Base-by-base conservation (phyloP, 768 basidiomycete species). In the Crassisporium funariophilum region DNA sequence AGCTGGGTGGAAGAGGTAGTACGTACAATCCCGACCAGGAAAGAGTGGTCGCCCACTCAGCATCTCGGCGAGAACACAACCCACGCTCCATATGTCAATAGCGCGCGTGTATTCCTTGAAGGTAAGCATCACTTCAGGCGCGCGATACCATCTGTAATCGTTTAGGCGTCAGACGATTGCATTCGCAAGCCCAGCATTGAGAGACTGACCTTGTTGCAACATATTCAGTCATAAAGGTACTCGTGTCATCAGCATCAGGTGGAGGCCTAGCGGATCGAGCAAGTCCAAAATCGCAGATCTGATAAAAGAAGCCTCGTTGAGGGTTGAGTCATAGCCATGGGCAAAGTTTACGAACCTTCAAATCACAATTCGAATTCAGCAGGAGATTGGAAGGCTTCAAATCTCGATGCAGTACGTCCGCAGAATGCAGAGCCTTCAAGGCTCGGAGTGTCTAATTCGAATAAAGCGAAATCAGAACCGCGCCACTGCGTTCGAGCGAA, bases 101-200 rank as follows among this genome's bases (percentile, higher is more conserved):
- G 87, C 87, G 24, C 81, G 80, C 4, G 92, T 94, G 64, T 98
- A 98, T 72, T 95, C 86, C 61, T 95, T 93, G 75, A 97, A 98
- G 0, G 92, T 95, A 25, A 98, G 78, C 95, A 98, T 98, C 51
- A 98, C 91, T 65, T 98, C 95, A 0, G 95, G 95, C 0, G 95
- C 95, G 22, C 95, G 84, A 64, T 98, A 98, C 95, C 95, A 98
- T 60, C 92, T 85, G 36, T 12, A 33, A 31, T 31, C 15, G 40
- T 41, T 49, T 8, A 16, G 19, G n/a, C 15, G 29, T 31, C 31
- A 15, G 35, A 13, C 27, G 41, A 34, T 25, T 27, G 10, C 13
- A 25, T 9, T 17, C 27, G n/a, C 19, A 24, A 19, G 34, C 44
- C 11, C 22, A 24, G 9, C 4, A 16, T 13, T 33, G n/a, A 21